phyloP scores from a whole-genome alignment of 2,329 filamentous ascomycete genomes.

The Fulvia fulva region DNA sequence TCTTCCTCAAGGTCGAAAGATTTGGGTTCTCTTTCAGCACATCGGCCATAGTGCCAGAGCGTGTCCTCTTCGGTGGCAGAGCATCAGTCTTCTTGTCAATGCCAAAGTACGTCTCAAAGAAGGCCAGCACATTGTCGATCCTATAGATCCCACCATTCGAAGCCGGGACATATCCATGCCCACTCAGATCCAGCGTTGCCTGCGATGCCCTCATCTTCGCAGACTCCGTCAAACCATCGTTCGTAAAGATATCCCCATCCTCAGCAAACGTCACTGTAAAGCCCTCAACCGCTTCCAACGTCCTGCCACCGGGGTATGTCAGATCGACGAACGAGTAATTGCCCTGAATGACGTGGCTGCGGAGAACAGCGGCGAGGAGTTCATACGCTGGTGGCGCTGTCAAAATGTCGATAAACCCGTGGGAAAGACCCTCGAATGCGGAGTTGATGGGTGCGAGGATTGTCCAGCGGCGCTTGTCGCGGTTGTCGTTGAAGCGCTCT shows the following conservation, averaged over 20 bases:
- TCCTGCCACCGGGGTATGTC: background rate
- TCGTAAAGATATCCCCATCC: conserved; percentile 10
- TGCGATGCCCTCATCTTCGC: background rate
- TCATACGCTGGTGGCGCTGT: conserved; percentile 8
- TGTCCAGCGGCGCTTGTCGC: background rate
- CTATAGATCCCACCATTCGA: conserved; percentile 16
- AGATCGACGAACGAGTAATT: conserved; percentile 2
- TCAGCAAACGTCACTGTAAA: conserved; percentile 9
- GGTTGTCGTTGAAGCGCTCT: conserved; percentile 17
- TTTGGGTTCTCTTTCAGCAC: conserved; percentile 2
- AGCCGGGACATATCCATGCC: conserved; percentile 3
- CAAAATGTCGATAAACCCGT: conserved; percentile 3
- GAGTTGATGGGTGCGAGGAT: background rate
- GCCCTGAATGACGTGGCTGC: conserved; percentile 12
- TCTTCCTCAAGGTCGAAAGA: conserved; percentile 4
- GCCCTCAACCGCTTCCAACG: conserved; percentile 8
- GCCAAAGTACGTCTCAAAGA: conserved; percentile 14
- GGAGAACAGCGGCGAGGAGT: conserved; percentile 12
- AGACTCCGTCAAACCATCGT: conserved; percentile 3
- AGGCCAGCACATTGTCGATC: conserved; percentile 12
- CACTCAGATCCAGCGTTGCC: conserved; percentile 6
- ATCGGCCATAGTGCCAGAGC: conserved; percentile 13
- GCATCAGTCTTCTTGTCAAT: background rate
- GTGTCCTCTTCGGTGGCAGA: background rate
- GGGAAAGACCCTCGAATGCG: conserved; percentile 9